phyloP scores from a whole-genome alignment of 257 asterid species.

The Nicotiana undulata region DNA sequence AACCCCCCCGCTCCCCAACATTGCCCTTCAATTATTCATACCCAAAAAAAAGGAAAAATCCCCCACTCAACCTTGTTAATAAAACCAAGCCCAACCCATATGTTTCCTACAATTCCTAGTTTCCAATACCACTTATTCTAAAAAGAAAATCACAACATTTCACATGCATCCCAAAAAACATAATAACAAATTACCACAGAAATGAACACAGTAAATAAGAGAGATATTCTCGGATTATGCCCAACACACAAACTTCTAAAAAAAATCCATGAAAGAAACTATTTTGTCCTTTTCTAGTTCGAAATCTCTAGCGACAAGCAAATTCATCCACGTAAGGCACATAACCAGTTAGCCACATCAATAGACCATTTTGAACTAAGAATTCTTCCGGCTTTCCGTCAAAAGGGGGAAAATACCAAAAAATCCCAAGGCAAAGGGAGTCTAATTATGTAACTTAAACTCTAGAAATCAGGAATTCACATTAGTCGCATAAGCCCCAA shows the following conservation, averaged over 20 bases:
- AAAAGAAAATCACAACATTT: background rate
- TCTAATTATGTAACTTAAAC: background rate
- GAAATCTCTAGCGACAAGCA: background rate
- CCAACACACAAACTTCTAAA: background rate
- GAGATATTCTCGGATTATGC: background rate
- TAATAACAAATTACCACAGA: background rate
- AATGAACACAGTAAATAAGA: background rate
- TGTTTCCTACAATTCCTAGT: slow-evolving; percentile 47
- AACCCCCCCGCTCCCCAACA: slow-evolving; percentile 99
- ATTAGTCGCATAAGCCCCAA: background rate
- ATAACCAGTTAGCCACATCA: background rate
- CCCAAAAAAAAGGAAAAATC: slow-evolving; percentile 62
- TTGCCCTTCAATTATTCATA: slow-evolving; percentile 92
- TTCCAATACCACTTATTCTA: slow-evolving; percentile 16
- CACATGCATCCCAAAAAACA: slow-evolving; percentile 10
- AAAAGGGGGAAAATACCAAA: background rate
- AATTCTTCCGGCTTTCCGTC: background rate
- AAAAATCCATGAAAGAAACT: too few relatives aligned
- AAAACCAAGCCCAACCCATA: slow-evolving; percentile 92
- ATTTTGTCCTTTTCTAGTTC: background rate
- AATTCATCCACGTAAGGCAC: background rate
- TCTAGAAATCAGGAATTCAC: background rate
- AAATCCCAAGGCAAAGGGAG: background rate
- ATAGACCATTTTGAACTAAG: background rate
- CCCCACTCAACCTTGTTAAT: slow-evolving; percentile 98